Base-by-base conservation (phyloP, 2,329 filamentous ascomycete species). In the Pestalotiopsis sp. region DNA sequence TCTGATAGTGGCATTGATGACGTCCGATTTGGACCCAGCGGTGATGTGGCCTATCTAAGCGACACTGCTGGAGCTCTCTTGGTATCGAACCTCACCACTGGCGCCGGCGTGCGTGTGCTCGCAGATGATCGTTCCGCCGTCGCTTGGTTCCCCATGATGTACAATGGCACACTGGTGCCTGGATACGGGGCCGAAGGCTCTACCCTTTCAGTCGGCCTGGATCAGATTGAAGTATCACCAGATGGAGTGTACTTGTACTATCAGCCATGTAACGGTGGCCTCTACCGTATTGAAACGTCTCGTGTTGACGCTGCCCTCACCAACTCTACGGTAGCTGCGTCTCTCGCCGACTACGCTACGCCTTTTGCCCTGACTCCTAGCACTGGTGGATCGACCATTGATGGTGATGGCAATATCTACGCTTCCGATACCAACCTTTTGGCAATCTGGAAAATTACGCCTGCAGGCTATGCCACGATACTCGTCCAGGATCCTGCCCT, bases 1-100 rank as follows among this genome's bases (percentile, higher is more conserved):
- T 31, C 57, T 23, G n/a, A 36, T 6, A 60, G 57, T 95, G 78
- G 97, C 93, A 38, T 97, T 84, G 1, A 79, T 70, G 77, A 79
- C 65, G 73, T 79, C 20, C 17, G 81, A 82, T 13, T 82, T 85
- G 7, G 81, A 80, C 73, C 95, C 93, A 66, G 90, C 89, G 70
- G 98, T 86, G 56, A 95, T 90, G 68, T 87, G 88, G 31, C 90
- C 89, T 27, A 98, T 88, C 82, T 98, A 95, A 76, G 97, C 94
- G 36, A 92, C 90, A 60, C 57, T 27, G 57, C 57, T n/a, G 57
- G 57, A 6, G 57, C 57, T 1, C 31, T 60, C 25, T 20, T 60
- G 57, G 57, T 60, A 6, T 11, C 31, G 3, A 60, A 60, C 57
- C 12, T 60, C n/a, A 60, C 57, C 3, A 60, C 57, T 60, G 57